Percentiles rank a stretch among this genome's conserved stretches.
Evolutionary conservation across 108 stramenopile genomes (phyloP).

Genomic region (Fistulifera solaris): DNA sequence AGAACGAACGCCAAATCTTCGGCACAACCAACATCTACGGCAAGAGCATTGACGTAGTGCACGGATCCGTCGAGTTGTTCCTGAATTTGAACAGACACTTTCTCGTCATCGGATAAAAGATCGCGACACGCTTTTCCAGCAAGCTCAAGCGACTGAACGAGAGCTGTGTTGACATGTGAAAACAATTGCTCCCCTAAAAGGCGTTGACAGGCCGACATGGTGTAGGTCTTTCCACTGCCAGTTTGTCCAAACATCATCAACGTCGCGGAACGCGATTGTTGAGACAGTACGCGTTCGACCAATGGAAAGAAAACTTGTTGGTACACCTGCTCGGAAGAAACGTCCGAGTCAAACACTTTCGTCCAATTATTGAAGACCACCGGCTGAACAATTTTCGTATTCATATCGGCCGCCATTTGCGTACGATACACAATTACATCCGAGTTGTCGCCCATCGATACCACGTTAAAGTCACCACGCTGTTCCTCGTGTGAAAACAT

Average conservation of each 20-base stretch:
- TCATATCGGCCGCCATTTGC: conserved; percentile 1
- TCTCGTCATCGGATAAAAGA: neutral
- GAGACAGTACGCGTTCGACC: neutral
- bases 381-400: neutral
- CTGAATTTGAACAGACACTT: neutral
- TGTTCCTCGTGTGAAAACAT: conserved; percentile 2
- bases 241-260: conserved; percentile 71
- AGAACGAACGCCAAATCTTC: conserved; percentile 1
- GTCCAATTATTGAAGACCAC: neutral
- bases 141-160: neutral
- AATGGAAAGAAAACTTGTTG: neutral
- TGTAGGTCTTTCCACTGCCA: conserved; percentile 51
- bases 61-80: neutral
- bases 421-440: neutral
- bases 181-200: conserved; percentile 1
- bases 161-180: neutral
- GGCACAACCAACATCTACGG: neutral
- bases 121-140: neutral
- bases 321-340: conserved; percentile 4
- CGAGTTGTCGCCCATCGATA: neutral
- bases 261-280: neutral
- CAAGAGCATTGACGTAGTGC: neutral
- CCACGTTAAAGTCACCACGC: conserved; percentile 2
- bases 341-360: conserved; percentile 9
- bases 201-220: conserved; percentile 16